These are phyloP conservation scores for Eleusine indica DNA, from an alignment of 176 grass and related monocot genomes.

Conservation along the genomic window DNA sequence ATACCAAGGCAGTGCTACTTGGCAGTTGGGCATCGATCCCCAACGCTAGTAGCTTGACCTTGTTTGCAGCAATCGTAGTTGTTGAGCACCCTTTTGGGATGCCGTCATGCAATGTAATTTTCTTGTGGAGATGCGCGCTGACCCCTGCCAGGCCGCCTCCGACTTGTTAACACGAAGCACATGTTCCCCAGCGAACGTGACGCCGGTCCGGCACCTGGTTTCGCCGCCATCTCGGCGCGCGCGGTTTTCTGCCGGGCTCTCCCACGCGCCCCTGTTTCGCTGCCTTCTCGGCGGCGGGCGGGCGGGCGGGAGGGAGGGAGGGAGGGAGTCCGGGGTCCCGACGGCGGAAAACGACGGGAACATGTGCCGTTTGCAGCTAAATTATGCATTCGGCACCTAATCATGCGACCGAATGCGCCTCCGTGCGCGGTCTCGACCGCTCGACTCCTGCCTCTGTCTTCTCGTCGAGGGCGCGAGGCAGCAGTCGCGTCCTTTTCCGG, in stretches of 20 bases:
- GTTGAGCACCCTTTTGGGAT: no score
- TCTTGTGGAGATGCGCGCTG: no score
- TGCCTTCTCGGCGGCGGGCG: background rate
- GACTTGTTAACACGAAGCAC: background rate
- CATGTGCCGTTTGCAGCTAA: slow-evolving; percentile 6
- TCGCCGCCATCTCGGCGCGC: background rate
- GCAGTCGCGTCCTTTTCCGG: slow-evolving; percentile 21
- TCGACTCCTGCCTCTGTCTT: background rate
- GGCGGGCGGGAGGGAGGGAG: no score
- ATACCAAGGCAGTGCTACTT: no score
- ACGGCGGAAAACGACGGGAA: slow-evolving; percentile 8
- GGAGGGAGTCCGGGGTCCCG: background rate
- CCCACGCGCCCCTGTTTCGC: background rate
- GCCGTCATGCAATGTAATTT: no score
- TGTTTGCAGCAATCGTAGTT: no score
- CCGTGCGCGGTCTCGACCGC: background rate
- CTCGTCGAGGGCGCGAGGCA: background rate
- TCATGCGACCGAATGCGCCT: background rate
- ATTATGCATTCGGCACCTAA: background rate
- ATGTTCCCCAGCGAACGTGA: background rate
- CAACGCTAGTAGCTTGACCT: no score
- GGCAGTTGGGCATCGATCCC: no score
- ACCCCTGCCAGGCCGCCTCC: no score
- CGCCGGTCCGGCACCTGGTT: background rate
- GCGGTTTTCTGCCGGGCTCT: background rate